Percentiles rank a stretch among this genome's conserved stretches.
Evolutionary conservation across 2,329 filamentous ascomycete species (phyloP).

Genomic region (Ceratocystis eucalypticola): DNA sequence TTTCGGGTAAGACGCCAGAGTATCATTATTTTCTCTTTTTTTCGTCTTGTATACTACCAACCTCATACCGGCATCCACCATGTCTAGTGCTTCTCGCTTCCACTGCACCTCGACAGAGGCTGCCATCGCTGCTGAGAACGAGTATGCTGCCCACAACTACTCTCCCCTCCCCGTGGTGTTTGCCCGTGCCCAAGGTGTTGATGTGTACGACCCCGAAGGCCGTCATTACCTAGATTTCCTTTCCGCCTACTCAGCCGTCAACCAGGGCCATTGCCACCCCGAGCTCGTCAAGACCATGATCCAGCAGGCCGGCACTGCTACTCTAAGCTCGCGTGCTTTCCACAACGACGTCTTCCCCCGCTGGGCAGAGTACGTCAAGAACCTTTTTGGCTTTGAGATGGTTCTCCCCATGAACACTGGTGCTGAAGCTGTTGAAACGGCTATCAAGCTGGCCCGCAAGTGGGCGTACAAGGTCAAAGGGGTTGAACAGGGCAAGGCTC

Average conservation of each 20-base stretch:
- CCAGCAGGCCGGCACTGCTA: conserved; percentile 79
- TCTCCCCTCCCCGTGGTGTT: conserved; percentile 94
- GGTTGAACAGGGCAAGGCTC: conserved; percentile 68
- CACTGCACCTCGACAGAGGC: conserved; percentile 66
- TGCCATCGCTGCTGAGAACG: conserved; percentile 68
- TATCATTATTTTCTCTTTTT: conserved; percentile 7
- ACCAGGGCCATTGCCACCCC: conserved; percentile 96
- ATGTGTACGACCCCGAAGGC: conserved; percentile 95
- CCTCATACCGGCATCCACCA: conserved; percentile 25
- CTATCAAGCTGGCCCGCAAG: conserved; percentile 89
- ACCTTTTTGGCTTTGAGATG: conserved; percentile 92
- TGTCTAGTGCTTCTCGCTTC: conserved; percentile 47
- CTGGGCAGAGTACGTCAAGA: conserved; percentile 83
- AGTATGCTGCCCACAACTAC: conserved; percentile 95
- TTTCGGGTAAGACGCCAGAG: background rate
- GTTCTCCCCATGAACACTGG: conserved; percentile 97
- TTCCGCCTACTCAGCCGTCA: conserved; percentile 93
- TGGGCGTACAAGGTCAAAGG: conserved; percentile 97
- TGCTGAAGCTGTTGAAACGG: conserved; percentile 90
- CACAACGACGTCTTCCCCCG: conserved; percentile 97
- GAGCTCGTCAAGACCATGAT: conserved; percentile 82
- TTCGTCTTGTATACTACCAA: background rate
- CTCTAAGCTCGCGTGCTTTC: conserved; percentile 87
- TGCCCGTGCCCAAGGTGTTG: conserved; percentile 66
- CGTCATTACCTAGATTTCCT: conserved; percentile 95